These are phyloP conservation scores for Tylopilus vinaceipallidus DNA, from an alignment of 768 basidiomycete genomes.

Conservation along the genomic window DNA sequence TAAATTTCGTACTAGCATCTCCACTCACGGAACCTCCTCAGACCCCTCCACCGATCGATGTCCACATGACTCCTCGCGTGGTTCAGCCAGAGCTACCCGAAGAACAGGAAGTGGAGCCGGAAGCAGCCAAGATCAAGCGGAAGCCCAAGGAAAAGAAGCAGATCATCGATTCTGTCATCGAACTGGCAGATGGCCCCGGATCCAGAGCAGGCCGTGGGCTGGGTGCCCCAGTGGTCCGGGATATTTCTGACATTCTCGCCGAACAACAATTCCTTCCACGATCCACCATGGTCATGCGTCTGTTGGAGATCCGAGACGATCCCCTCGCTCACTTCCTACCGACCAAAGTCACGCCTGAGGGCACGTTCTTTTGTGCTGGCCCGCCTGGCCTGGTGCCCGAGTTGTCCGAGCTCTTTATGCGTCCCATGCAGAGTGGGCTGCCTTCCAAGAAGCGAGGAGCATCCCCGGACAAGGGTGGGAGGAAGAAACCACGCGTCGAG, in stretches of 20 bases:
- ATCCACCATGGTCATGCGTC: slow-evolving; percentile 80
- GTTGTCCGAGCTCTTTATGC: slow-evolving; percentile 80
- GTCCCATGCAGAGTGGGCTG: slow-evolving; percentile 53
- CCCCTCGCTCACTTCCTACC: slow-evolving; percentile 86
- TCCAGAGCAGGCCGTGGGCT: slow-evolving; percentile 55
- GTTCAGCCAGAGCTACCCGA: slow-evolving; percentile 41
- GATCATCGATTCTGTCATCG: slow-evolving; percentile 88
- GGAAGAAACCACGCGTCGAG: slow-evolving; percentile 59
- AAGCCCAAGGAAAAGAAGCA: slow-evolving; percentile 77
- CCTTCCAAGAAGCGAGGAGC: slow-evolving; percentile 59
- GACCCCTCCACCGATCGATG: slow-evolving; percentile 70
- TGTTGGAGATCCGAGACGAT: slow-evolving; percentile 82
- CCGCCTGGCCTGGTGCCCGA: slow-evolving; percentile 84
- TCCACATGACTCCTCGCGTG: slow-evolving; percentile 47
- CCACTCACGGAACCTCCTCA: slow-evolving; percentile 71
- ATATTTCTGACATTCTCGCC: slow-evolving; percentile 70
- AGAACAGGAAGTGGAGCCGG: slow-evolving; percentile 30
- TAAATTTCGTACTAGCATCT: slow-evolving; percentile 50
- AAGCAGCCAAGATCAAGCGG: slow-evolving; percentile 42
- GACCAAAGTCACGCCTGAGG: slow-evolving; percentile 67
- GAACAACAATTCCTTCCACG: slow-evolving; percentile 85
- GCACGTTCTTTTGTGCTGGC: slow-evolving; percentile 76
- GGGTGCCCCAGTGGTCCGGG: slow-evolving; percentile 50
- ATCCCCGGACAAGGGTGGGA: slow-evolving; percentile 55
- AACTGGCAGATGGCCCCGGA: slow-evolving; percentile 67